Percentiles rank a stretch among this genome's conserved stretches.
Evolutionary conservation across 257 asterid genomes (phyloP).

Genomic region (Scutellaria barbata): DNA sequence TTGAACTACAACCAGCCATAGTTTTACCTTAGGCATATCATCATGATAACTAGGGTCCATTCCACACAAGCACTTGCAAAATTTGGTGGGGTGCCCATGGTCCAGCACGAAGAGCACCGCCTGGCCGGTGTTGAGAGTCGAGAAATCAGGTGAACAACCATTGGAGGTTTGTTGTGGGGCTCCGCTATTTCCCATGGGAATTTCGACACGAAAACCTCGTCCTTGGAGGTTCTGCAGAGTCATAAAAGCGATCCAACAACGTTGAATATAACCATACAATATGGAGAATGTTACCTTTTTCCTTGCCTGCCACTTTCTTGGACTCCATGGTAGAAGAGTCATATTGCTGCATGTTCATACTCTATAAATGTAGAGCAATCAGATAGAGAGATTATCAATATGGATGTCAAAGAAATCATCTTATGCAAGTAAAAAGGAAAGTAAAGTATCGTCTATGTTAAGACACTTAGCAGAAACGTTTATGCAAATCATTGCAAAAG

Average conservation of each 20-base stretch:
- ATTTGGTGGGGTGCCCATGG: slow-evolving; percentile 25
- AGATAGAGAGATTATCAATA: too few species aligned
- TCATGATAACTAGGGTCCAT: not conserved
- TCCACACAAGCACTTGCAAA: slow-evolving; percentile 1
- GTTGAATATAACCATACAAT: slow-evolving; percentile 31
- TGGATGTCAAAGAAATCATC: too few species aligned
- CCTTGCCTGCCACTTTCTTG: not conserved
- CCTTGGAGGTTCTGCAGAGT: not conserved
- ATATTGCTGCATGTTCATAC: not conserved
- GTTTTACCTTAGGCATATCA: too few species aligned
- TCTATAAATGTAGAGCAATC: not conserved
- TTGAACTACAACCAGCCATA: too few species aligned
- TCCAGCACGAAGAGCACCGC: slow-evolving; percentile 5
- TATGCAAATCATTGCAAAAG: not conserved
- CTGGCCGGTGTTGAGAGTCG: slow-evolving; percentile 16
- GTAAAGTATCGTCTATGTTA: too few species aligned
- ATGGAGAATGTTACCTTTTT: slow-evolving; percentile 12
- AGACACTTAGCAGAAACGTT: not conserved
- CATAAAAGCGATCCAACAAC: slow-evolving; percentile 19
- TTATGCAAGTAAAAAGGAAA: too few species aligned
- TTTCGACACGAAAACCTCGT: slow-evolving; percentile 12
- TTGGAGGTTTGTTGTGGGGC: slow-evolving; percentile 22
- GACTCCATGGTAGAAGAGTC: not conserved
- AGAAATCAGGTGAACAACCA: slow-evolving; percentile 11
- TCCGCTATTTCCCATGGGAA: not conserved